Base-by-base conservation (phyloP, 345 rosid species). In the Populus pruinosa region DNA sequence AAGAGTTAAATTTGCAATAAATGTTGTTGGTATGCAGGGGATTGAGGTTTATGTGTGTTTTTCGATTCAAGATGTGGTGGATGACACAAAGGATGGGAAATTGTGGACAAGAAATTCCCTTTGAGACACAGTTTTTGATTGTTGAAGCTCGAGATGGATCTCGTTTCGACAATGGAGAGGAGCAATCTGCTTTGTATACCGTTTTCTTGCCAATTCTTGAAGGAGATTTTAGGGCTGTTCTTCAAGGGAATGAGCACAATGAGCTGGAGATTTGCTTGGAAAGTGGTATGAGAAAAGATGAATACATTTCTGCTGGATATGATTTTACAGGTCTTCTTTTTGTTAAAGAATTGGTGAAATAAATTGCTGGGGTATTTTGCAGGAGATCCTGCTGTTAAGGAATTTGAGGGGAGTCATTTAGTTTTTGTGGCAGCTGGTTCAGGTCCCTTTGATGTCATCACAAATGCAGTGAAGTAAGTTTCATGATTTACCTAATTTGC, bases 31-130 rank as follows among this genome's bases (percentile, higher is more conserved):
- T 49, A 13, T 84, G 71, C 83, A 90, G 92, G 84, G 94, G 94
- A 47, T 77, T 88, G 87, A 84, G 90, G 8, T 91, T 89, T 66
- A 88, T 87, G 94, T 87, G 90, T 66, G 79, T 86, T 78, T 91
- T 91, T 53, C 89, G 92, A 21, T 91, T 89, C 88, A 91, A 89
- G 73, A 50, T 91, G 79, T 91, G 94, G 94, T 91, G 94, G 94
- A 91, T 91, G 92, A 87, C 94, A 16, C 94, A 91, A 76, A 88
- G 91, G 80, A 91, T 89, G 88, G 92, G 92, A 25, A 83, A 25
- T 78, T 81, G 79, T 56, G 92, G 92, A 5, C 80, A 55, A 62
- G 92, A 91, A 25, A 87, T 91, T 25, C 94, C 94, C 12, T 87
- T 82, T 69, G 94, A 91, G 87, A 89, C 92, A 20, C 92, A 91